Evolutionary conservation across 768 basidiomycete species (phyloP).

Genomic region (Hebeloma cylindrosporum): DNA sequence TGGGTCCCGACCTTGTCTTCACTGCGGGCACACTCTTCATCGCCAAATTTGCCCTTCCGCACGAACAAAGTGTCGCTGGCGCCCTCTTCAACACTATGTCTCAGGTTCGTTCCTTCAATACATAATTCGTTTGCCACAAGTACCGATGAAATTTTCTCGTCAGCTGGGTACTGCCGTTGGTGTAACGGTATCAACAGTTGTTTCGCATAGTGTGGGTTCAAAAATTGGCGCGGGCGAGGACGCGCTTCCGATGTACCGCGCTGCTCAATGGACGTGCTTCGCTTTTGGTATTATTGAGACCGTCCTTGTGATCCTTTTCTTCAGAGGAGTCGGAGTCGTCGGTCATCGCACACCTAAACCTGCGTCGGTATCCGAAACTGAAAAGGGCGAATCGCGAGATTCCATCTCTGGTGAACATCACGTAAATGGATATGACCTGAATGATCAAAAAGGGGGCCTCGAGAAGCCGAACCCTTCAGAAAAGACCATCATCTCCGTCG

Average conservation of each 20-base stretch:
- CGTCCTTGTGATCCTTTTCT: constrained; percentile 23
- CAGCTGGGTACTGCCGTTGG: constrained; percentile 72
- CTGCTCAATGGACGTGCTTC: constrained; percentile 65
- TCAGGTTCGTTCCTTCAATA: constrained; percentile 45
- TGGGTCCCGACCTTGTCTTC: constrained; percentile 80
- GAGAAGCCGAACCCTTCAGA: too few relatives aligned
- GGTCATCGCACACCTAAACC: constrained; percentile 14
- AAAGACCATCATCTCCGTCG: too few relatives aligned
- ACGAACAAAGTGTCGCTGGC: constrained; percentile 77
- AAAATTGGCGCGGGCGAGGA: constrained; percentile 32
- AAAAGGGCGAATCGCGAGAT: too few relatives aligned
- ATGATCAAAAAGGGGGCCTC: too few relatives aligned
- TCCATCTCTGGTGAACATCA: too few relatives aligned
- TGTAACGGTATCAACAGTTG: constrained; percentile 69
- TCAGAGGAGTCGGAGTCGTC: constrained; percentile 31
- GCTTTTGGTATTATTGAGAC: constrained; percentile 55
- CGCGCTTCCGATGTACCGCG: constrained; percentile 52
- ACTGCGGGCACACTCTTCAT: constrained; percentile 73
- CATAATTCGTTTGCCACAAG: neutral
- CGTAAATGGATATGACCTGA: too few relatives aligned
- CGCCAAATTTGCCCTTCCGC: constrained; percentile 60
- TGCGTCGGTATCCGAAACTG: neutral
- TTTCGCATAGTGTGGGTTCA: constrained; percentile 52
- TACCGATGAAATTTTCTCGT: too few relatives aligned
- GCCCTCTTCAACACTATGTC: constrained; percentile 80